phyloP scores from a whole-genome alignment of 495 filamentous ascomycete species.

The Rhypophila decipiens region DNA sequence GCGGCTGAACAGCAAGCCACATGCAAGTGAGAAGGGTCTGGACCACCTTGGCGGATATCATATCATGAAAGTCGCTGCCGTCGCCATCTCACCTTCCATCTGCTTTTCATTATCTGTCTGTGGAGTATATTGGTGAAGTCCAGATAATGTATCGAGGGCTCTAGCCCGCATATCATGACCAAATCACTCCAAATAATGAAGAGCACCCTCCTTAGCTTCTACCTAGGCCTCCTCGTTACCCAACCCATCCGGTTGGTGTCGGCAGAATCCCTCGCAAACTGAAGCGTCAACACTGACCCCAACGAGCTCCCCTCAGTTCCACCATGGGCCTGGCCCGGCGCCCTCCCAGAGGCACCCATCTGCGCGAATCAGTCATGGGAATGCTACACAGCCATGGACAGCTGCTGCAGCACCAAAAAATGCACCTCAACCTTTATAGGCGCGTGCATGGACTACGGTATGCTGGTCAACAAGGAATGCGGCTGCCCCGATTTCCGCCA shows the following conservation, averaged over 20 bases:
- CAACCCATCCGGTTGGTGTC: neutral
- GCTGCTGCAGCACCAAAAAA: neutral
- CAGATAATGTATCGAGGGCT: neutral
- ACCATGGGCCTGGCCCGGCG: neutral
- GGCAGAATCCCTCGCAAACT: neutral
- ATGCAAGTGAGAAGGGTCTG: neutral
- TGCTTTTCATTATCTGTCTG: neutral
- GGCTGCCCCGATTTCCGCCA: neutral
- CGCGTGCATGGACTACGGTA: conserved; percentile 1
- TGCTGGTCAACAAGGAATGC: neutral
- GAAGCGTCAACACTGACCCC: neutral
- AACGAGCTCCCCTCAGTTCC: neutral
- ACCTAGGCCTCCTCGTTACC: neutral
- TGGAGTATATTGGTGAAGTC: neutral
- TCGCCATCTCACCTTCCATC: neutral
- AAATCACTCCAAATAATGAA: neutral
- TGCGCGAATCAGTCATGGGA: neutral
- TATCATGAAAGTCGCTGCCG: neutral
- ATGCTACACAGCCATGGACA: neutral
- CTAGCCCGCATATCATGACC: neutral
- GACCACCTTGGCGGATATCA: neutral
- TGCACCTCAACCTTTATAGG: neutral
- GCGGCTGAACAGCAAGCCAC: neutral
- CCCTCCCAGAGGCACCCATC: neutral
- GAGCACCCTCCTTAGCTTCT: neutral